phyloP scores from a whole-genome alignment of 441 rosid genomes.

The Gossypium davidsonii region DNA sequence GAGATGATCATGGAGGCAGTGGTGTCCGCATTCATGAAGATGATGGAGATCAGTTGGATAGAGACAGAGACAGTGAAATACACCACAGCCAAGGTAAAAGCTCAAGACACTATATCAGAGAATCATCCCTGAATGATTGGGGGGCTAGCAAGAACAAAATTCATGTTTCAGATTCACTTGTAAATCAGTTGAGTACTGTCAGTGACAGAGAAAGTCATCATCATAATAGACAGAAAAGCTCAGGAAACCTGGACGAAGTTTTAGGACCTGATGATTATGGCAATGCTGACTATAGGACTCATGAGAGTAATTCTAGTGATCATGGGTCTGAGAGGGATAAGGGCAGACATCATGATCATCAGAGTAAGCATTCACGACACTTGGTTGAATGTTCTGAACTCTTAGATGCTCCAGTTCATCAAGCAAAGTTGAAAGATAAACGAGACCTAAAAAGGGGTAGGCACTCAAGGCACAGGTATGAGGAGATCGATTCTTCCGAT shows the following conservation, averaged over 20 bases:
- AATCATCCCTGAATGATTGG: background rate
- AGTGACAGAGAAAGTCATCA: background rate
- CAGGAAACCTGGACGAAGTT: background rate
- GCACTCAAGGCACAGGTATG: background rate
- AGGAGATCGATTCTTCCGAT: background rate
- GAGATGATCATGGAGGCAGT: slow-evolving; percentile 15
- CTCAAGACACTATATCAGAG: slow-evolving; percentile 1
- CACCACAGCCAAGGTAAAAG: background rate
- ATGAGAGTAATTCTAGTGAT: background rate
- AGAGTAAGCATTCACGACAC: background rate
- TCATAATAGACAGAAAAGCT: background rate
- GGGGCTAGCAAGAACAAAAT: background rate
- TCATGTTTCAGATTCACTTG: slow-evolving; percentile 1
- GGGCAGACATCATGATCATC: background rate
- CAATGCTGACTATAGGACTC: background rate
- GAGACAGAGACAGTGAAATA: background rate
- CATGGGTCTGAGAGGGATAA: slow-evolving; percentile 2
- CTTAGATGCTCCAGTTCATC: background rate
- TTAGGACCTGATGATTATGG: background rate
- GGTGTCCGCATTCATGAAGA: background rate
- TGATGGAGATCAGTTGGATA: slow-evolving; percentile 8
- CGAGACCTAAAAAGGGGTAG: background rate
- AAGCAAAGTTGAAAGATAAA: background rate
- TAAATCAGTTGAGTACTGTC: background rate
- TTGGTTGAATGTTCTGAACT: background rate